phyloP scores from a whole-genome alignment of 2,329 filamentous ascomycete species.

The Neurospora crassa region DNA sequence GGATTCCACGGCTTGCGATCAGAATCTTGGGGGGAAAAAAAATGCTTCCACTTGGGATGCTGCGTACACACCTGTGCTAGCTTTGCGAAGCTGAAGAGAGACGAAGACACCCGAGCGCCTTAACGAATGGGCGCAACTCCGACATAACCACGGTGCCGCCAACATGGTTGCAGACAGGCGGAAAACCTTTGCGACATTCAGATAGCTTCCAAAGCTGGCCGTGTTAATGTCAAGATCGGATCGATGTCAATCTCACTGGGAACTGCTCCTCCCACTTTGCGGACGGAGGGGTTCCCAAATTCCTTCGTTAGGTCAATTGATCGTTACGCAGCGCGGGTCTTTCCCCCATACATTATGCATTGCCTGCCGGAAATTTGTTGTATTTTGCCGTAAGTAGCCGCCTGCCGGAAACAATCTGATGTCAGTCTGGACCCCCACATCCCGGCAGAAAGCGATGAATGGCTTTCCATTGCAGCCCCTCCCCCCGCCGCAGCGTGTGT shows the following conservation, averaged over 20 bases:
- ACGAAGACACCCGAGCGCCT: slow-evolving; percentile 21
- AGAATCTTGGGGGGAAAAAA: neutral
- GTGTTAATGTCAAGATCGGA: neutral
- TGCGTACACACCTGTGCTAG: slow-evolving; percentile 33
- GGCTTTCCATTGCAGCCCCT: neutral
- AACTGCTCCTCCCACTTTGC: neutral
- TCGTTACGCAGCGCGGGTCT: neutral
- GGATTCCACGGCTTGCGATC: neutral
- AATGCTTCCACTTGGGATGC: neutral
- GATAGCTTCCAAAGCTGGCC: neutral
- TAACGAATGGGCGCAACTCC: slow-evolving; percentile 34
- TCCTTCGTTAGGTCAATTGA: neutral
- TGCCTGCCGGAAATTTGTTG: neutral
- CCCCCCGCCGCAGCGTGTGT: neutral
- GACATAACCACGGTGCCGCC: slow-evolving; percentile 42
- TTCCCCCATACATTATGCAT: neutral
- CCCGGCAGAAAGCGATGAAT: neutral
- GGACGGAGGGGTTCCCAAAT: neutral
- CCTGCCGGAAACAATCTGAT: neutral
- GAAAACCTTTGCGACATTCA: neutral
- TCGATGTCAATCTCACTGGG: neutral
- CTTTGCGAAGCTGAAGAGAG: slow-evolving; percentile 27
- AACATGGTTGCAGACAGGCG: slow-evolving; percentile 22
- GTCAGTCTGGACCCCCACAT: neutral
- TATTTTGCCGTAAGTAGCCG: neutral